phyloP scores from a whole-genome alignment of 73 alveolate genomes.

The Blepharisma japonicum region DNA sequence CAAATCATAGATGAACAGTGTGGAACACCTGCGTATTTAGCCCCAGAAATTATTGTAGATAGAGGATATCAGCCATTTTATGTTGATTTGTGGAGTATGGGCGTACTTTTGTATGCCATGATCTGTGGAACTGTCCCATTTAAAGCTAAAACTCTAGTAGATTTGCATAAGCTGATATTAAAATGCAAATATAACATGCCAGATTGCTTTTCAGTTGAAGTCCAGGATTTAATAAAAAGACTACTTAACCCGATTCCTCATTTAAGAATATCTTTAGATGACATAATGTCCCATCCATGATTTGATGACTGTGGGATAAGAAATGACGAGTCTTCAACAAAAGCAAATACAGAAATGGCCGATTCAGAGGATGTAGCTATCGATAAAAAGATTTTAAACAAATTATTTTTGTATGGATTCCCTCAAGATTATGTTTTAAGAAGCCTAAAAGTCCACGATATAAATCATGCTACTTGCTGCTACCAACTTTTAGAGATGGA shows the following conservation, averaged over 20 bases:
- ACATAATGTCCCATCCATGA: conserved; percentile 80
- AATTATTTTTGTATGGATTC: neutral
- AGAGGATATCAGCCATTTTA: conserved; percentile 74
- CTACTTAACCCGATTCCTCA: conserved; percentile 74
- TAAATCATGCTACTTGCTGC: neutral
- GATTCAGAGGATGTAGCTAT: neutral
- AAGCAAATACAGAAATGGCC: no score
- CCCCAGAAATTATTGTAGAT: conserved; percentile 83
- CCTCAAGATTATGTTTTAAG: neutral
- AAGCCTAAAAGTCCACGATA: neutral
- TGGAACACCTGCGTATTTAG: conserved; percentile 89
- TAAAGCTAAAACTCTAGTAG: conserved; percentile 73
- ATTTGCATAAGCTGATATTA: conserved; percentile 61
- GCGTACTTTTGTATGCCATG: conserved; percentile 88
- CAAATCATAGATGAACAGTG: conserved; percentile 72
- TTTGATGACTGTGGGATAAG: conserved; percentile 33
- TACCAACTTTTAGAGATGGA: neutral
- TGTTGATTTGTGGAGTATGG: conserved; percentile 88
- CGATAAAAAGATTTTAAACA: neutral
- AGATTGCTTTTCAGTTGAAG: conserved; percentile 68
- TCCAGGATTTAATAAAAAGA: conserved; percentile 61
- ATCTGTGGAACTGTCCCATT: conserved; percentile 85
- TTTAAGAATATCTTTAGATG: conserved; percentile 66
- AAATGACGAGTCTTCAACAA: neutral
- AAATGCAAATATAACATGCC: conserved; percentile 65